Evolutionary conservation across 805 yeast genomes (phyloP).

Genomic region (Ogataea neopini): DNA sequence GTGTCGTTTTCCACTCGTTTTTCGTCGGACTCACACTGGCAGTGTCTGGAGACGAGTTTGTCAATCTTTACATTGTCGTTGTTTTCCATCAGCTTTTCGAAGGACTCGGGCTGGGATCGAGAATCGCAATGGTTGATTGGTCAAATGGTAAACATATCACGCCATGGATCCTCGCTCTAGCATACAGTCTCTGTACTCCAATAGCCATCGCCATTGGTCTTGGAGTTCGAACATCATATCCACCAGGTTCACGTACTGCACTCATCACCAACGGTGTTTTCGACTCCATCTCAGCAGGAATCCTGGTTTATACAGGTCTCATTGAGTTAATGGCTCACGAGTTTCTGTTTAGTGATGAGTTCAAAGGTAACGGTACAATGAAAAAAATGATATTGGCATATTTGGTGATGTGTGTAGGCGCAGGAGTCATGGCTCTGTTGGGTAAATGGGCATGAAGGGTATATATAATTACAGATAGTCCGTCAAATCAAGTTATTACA

Average conservation of each 20-base stretch:
- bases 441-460: slow-evolving; percentile 68
- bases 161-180: slow-evolving; percentile 59
- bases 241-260: slow-evolving; percentile 58
- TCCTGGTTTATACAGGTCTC: slow-evolving; percentile 72
- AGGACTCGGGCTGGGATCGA: slow-evolving; percentile 82
- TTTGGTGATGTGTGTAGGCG: slow-evolving; percentile 58
- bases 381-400: slow-evolving; percentile 54
- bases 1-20: slow-evolving; percentile 80
- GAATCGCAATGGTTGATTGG: slow-evolving; percentile 60
- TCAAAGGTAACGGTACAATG: slow-evolving; percentile 59
- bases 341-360: slow-evolving; percentile 60
- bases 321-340: slow-evolving; percentile 83
- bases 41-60: slow-evolving; percentile 75
- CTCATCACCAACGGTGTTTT: slow-evolving; percentile 69
- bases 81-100: slow-evolving; percentile 82
- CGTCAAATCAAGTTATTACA: not conserved
- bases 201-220: slow-evolving; percentile 77
- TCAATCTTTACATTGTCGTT: slow-evolving; percentile 65
- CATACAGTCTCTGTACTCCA: slow-evolving; percentile 63
- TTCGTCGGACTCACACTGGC: slow-evolving; percentile 79
- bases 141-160: slow-evolving; percentile 44
- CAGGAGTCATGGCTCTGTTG: slow-evolving; percentile 75
- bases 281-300: slow-evolving; percentile 78
- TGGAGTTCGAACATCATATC: slow-evolving; percentile 65
- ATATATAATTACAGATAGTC: not conserved